phyloP scores from a whole-genome alignment of 257 asterid species.

The Capsicum baccatum region DNA sequence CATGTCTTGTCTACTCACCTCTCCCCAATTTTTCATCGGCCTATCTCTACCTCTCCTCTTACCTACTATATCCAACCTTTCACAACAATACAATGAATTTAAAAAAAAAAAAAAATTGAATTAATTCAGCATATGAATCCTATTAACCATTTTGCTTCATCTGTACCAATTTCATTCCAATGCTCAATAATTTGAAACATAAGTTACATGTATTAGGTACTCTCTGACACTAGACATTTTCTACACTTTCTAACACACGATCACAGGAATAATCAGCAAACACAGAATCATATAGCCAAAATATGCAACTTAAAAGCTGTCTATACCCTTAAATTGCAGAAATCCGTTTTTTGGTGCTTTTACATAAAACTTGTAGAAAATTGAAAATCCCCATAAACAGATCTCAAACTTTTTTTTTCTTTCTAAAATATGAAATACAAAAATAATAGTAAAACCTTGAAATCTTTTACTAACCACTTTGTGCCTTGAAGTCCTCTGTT shows the following conservation, averaged over 20 bases:
- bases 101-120: no score
- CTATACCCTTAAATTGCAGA: no score
- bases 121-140: not conserved
- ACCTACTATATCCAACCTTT: no score
- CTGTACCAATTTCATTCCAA: not conserved
- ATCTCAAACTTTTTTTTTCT: not conserved
- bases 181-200: not conserved
- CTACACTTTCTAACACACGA: not conserved
- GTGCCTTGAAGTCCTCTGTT: slow-evolving; percentile 85
- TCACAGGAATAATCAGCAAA: not conserved
- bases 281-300: no score
- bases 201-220: not conserved
- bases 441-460: not conserved
- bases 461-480: slow-evolving; percentile 64
- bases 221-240: not conserved
- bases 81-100: no score
- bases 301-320: no score
- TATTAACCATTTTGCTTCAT: not conserved
- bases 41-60: no score
- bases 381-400: not conserved
- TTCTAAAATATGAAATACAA: not conserved
- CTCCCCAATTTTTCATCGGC: not conserved
- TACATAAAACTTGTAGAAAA: not conserved
- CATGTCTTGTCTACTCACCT: not conserved
- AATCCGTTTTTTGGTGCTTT: not conserved